These are phyloP conservation scores for Colletotrichum lupini DNA, from an alignment of 2,329 filamentous ascomycete genomes.

Conservation along the genomic window DNA sequence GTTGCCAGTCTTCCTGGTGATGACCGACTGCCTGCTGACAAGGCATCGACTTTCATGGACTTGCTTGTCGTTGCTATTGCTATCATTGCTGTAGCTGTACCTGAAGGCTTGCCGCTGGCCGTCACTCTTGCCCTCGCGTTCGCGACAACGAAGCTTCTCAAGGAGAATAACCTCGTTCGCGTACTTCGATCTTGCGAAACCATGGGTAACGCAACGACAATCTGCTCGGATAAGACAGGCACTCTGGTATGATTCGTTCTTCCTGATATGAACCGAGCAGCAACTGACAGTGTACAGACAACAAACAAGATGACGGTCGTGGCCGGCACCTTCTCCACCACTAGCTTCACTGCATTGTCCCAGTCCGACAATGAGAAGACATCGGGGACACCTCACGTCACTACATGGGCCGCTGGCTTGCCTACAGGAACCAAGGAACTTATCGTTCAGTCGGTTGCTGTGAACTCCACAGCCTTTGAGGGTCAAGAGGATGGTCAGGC, in stretches of 20 bases:
- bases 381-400: neutral
- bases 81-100: conserved; percentile 74
- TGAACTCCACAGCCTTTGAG: conserved; percentile 78
- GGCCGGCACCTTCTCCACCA: conserved; percentile 51
- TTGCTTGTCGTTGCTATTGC: conserved; percentile 75
- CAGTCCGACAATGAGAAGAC: conserved; percentile 72
- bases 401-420: neutral
- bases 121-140: conserved; percentile 76
- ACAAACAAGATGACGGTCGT: conserved; percentile 44
- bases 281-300: conserved; percentile 30
- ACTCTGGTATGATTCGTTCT: neutral
- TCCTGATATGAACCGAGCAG: neutral
- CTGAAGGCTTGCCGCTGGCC: conserved; percentile 73
- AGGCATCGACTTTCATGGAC: conserved; percentile 62
- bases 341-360: conserved; percentile 48
- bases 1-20: conserved; percentile 64
- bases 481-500: conserved; percentile 67
- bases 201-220: conserved; percentile 78
- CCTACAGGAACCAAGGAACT: conserved; percentile 41
- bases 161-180: conserved; percentile 77
- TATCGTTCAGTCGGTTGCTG: conserved; percentile 71
- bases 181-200: conserved; percentile 77
- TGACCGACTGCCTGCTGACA: conserved; percentile 64
- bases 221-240: conserved; percentile 72
- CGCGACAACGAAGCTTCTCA: conserved; percentile 75